Evolutionary conservation across 2,329 filamentous ascomycete species (phyloP).

Genomic region (Pezicula rhizophila): DNA sequence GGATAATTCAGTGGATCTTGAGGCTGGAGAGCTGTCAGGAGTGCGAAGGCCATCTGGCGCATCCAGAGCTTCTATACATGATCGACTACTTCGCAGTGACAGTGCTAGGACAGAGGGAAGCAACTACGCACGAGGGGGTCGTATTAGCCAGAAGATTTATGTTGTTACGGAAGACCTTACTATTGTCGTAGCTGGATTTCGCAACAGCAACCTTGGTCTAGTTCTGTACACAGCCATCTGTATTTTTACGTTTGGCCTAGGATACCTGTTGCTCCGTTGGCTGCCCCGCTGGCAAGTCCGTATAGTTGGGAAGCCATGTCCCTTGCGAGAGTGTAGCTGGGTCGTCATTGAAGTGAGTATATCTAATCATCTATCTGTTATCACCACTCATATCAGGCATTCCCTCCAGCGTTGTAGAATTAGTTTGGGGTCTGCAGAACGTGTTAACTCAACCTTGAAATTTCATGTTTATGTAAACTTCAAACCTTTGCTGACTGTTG

Average conservation of each 20-base stretch:
- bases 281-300: slow-evolving; percentile 79
- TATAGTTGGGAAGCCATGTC: slow-evolving; percentile 61
- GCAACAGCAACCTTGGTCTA: slow-evolving; percentile 66
- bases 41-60: slow-evolving; percentile 55
- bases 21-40: slow-evolving; percentile 30
- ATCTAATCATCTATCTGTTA: background rate
- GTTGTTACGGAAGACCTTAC: slow-evolving; percentile 91
- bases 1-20: slow-evolving; percentile 26
- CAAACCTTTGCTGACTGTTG: slow-evolving; percentile 22
- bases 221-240: slow-evolving; percentile 66
- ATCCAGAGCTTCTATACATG: slow-evolving; percentile 50
- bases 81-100: slow-evolving; percentile 64
- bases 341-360: slow-evolving; percentile 73
- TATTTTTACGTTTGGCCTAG: slow-evolving; percentile 65
- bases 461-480: background rate
- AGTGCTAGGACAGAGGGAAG: slow-evolving; percentile 66
- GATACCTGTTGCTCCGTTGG: slow-evolving; percentile 84
- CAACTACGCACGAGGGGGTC: slow-evolving; percentile 51
- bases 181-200: slow-evolving; percentile 87
- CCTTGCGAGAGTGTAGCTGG: slow-evolving; percentile 77
- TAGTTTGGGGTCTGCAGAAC: background rate
- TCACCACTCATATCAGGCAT: background rate
- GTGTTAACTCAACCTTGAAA: background rate
- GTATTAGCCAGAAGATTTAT: slow-evolving; percentile 83
- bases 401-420: background rate